phyloP scores from a whole-genome alignment of 805 yeast genomes.

The Saccharomycopsis microspora region DNA sequence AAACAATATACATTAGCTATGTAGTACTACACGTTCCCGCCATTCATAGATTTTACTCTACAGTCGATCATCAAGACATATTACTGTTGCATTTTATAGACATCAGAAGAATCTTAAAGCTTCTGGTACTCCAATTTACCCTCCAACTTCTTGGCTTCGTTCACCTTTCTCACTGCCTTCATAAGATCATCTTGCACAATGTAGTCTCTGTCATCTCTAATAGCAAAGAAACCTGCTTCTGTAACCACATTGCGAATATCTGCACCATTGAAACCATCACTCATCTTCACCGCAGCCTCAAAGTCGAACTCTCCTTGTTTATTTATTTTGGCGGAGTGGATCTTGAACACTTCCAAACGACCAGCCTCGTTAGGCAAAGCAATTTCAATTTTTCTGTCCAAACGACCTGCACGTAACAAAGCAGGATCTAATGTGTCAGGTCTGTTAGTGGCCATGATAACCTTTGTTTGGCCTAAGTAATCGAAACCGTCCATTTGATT shows the following conservation, averaged over 20 bases:
- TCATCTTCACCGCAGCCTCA: slow-evolving; percentile 96
- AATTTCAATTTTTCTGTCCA: slow-evolving; percentile 93
- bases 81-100: not conserved
- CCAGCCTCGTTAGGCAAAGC: slow-evolving; percentile 95
- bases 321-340: slow-evolving; percentile 74
- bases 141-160: slow-evolving; percentile 93
- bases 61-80: not conserved
- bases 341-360: slow-evolving; percentile 85
- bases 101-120: slow-evolving; percentile 30
- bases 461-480: slow-evolving; percentile 90
- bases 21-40: no score
- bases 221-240: slow-evolving; percentile 98
- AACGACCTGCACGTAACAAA: slow-evolving; percentile 90
- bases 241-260: slow-evolving; percentile 94
- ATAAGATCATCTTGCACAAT: slow-evolving; percentile 86
- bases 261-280: slow-evolving; percentile 98
- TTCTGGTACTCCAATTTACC: slow-evolving; percentile 94
- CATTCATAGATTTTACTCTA: no score
- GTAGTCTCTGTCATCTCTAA: slow-evolving; percentile 94
- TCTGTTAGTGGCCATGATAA: slow-evolving; percentile 98
- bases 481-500: slow-evolving; percentile 99
- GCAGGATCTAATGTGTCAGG: slow-evolving; percentile 99
- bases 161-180: slow-evolving; percentile 97
- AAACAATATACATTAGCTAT: no score
- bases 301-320: slow-evolving; percentile 95